phyloP scores from a whole-genome alignment of 2,329 filamentous ascomycete genomes.

The Monilinia fructigena region DNA sequence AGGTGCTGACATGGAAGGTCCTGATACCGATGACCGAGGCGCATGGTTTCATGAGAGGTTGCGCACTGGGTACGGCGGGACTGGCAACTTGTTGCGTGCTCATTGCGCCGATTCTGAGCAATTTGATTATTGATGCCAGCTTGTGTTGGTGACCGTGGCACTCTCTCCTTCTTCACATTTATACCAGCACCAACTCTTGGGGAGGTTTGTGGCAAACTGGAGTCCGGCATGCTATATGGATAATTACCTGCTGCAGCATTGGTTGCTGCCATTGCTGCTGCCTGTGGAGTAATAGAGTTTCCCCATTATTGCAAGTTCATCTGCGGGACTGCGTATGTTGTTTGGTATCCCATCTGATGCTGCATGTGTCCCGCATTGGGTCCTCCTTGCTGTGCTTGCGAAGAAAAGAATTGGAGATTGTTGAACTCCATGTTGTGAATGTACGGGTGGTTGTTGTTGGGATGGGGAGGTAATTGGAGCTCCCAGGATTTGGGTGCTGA shows the following conservation, averaged over 20 bases:
- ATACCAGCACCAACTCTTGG: slow-evolving; percentile 65
- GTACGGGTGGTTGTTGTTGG: slow-evolving; percentile 62
- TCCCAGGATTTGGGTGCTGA: slow-evolving; percentile 51
- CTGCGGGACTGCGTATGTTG: slow-evolving; percentile 71
- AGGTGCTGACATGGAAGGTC: slow-evolving; percentile 60
- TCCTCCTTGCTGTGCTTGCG: slow-evolving; percentile 70
- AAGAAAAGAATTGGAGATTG: slow-evolving; percentile 75
- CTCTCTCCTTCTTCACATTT: slow-evolving; percentile 69
- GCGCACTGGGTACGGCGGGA: slow-evolving; percentile 70
- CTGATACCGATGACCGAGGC: slow-evolving; percentile 54
- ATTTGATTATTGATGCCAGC: slow-evolving; percentile 65
- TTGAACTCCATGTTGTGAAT: slow-evolving; percentile 59
- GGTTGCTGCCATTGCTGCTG: slow-evolving; percentile 87
- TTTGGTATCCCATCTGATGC: slow-evolving; percentile 77
- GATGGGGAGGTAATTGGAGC: slow-evolving; percentile 68
- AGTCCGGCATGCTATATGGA: slow-evolving; percentile 71
- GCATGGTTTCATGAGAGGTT: slow-evolving; percentile 73
- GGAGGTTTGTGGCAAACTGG: slow-evolving; percentile 67
- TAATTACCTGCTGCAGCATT: slow-evolving; percentile 83
- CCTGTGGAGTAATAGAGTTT: slow-evolving; percentile 67
- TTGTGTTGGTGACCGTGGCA: slow-evolving; percentile 66
- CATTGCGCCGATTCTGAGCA: slow-evolving; percentile 65
- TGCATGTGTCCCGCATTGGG: slow-evolving; percentile 59
- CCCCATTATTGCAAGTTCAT: slow-evolving; percentile 80
- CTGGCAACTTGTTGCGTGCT: slow-evolving; percentile 65